phyloP scores from a whole-genome alignment of 768 basidiomycete species.

The Amanita rimosa region DNA sequence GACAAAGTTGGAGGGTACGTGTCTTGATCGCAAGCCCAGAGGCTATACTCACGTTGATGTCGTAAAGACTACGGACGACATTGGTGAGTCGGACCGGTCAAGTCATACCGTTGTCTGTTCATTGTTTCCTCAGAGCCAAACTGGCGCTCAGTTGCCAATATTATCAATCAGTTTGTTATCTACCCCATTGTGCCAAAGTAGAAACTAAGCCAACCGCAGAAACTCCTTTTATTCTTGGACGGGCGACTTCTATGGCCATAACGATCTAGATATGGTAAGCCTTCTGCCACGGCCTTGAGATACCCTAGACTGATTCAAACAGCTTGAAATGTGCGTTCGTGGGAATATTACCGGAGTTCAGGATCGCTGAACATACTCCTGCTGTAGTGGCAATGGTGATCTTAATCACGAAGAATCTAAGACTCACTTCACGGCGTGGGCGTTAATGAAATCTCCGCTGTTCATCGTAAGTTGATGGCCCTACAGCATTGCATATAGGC shows the following conservation, averaged over 20 bases:
- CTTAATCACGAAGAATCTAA: constrained; percentile 54
- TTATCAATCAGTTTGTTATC: constrained; percentile 38
- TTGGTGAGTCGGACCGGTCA: constrained; percentile 18
- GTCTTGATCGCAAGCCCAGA: background rate
- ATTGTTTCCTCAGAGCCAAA: constrained; percentile 20
- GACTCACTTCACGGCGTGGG: constrained; percentile 66
- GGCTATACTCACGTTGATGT: background rate
- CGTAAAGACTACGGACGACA: constrained; percentile 39
- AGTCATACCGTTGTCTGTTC: background rate
- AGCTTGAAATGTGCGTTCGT: constrained; percentile 45
- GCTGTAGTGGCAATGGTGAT: constrained; percentile 52
- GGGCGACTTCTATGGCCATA: constrained; percentile 56
- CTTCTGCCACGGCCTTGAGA: constrained; percentile 1
- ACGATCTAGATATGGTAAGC: constrained; percentile 57
- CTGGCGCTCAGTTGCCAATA: constrained; percentile 39
- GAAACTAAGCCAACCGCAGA: constrained; percentile 17
- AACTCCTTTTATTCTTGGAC: constrained; percentile 56
- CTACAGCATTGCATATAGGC: background rate
- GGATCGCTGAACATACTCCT: background rate
- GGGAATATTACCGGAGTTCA: background rate
- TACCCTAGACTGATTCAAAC: constrained; percentile 5
- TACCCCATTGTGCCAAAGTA: background rate
- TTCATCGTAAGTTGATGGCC: constrained; percentile 28
- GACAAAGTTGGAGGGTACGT: constrained; percentile 58
- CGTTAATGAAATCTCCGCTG: constrained; percentile 58